Conservation (phyloP, 306 rosid species). For the Acacia acuminata region DNA sequence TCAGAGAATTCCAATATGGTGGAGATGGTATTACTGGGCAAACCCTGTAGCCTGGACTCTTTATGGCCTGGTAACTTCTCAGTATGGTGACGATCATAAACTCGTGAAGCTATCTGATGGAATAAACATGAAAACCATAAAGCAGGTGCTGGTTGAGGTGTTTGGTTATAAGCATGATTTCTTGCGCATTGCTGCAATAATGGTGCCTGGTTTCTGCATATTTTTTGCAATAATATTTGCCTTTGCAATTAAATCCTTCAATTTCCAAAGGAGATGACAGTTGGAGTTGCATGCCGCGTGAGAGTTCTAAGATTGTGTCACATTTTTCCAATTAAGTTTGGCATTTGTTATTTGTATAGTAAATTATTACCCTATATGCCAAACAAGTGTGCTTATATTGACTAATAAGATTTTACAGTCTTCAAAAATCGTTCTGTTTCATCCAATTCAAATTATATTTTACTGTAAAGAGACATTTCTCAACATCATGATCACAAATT, state of each 20-base stretch:
- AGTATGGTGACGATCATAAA: slow-evolving; percentile 66
- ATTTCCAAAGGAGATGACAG: slow-evolving; percentile 92
- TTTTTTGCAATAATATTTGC: slow-evolving; percentile 85
- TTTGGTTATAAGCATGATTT: slow-evolving; percentile 88
- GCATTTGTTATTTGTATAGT: slow-evolving; percentile 58
- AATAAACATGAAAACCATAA: slow-evolving; percentile 35
- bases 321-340: slow-evolving; percentile 33
- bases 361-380: slow-evolving; percentile 11
- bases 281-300: slow-evolving; percentile 21
- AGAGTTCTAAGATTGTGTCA: neutral
- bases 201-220: slow-evolving; percentile 89
- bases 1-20: slow-evolving; percentile 99
- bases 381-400: slow-evolving; percentile 24
- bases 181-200: slow-evolving; percentile 61
- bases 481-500: neutral
- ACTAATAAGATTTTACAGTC: slow-evolving; percentile 36
- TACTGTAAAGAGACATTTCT: slow-evolving; percentile 30
- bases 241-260: slow-evolving; percentile 91
- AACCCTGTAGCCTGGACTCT: slow-evolving; percentile 95
- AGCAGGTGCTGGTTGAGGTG: slow-evolving; percentile 52
- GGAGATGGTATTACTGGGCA: slow-evolving; percentile 99
- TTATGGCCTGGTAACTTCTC: slow-evolving; percentile 87
- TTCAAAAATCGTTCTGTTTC: slow-evolving; percentile 19
- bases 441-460: slow-evolving; percentile 12
- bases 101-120: slow-evolving; percentile 77